Evolutionary conservation across 192 early-diverging fungal genomes (phyloP).

Genomic region (Coemansia javaensis): DNA sequence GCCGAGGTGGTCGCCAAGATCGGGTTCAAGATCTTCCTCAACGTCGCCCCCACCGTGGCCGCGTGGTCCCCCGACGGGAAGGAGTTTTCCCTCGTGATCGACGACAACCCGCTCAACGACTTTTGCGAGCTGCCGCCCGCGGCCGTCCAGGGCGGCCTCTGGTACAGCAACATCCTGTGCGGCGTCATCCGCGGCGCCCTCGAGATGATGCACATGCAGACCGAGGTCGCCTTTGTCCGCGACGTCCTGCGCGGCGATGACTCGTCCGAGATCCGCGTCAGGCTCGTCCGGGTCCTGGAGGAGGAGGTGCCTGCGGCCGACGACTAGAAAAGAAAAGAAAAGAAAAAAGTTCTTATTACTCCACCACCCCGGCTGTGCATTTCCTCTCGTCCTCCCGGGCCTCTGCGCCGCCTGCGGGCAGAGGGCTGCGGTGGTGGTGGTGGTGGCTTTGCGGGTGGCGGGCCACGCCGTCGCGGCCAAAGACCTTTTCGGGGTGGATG

Average conservation of each 20-base stretch:
- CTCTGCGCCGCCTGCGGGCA: no score
- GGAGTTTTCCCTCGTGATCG: conserved; percentile 91
- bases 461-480: conserved; percentile 26
- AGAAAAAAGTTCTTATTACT: neutral
- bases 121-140: conserved; percentile 95
- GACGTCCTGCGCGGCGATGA: conserved; percentile 85
- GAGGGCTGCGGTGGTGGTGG: no score
- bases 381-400: no score
- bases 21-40: conserved; percentile 95
- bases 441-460: neutral
- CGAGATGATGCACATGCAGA: conserved; percentile 97
- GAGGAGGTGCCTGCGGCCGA: conserved; percentile 94
- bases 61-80: conserved; percentile 77
- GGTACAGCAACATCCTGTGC: conserved; percentile 95
- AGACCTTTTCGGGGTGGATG: conserved; percentile 37
- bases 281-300: conserved; percentile 79
- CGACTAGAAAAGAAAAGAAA: conserved; percentile 54
- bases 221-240: conserved; percentile 77
- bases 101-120: conserved; percentile 95
- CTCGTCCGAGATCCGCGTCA: conserved; percentile 86
- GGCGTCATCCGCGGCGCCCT: conserved; percentile 91
- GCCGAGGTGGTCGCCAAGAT: conserved; percentile 95
- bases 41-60: conserved; percentile 77
- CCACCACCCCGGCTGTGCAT: no score
- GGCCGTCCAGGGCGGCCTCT: conserved; percentile 67